Percentiles rank a stretch among this genome's conserved stretches.
Evolutionary conservation across 2,329 filamentous ascomycete genomes (phyloP).

Genomic region (Trichoderma lentiforme): DNA sequence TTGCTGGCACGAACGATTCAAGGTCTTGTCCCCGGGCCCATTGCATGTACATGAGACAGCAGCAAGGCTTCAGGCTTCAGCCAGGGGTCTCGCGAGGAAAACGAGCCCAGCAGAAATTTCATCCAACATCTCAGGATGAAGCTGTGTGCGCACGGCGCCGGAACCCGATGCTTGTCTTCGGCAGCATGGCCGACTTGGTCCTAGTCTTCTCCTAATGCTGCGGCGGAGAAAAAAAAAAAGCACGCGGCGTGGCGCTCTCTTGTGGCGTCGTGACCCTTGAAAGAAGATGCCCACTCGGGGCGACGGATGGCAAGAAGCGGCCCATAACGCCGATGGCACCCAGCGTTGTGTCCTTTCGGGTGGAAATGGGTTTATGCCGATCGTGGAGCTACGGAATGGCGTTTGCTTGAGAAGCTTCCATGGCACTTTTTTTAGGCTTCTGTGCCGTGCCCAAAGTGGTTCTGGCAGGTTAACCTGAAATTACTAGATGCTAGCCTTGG

Average conservation of each 20-base stretch:
- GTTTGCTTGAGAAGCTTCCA: background rate
- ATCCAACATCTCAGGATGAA: background rate
- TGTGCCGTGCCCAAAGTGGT: background rate
- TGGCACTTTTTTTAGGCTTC: background rate
- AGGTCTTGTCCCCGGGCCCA: background rate
- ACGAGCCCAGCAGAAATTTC: background rate
- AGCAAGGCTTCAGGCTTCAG: background rate
- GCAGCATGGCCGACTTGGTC: conserved; percentile 11
- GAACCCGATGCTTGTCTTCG: background rate
- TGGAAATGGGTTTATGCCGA: conserved; percentile 9
- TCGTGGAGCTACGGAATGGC: conserved; percentile 7
- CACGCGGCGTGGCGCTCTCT: conserved; percentile 1
- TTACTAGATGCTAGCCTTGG: background rate
- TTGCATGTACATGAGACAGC: conserved; percentile 4
- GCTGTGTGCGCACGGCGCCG: background rate
- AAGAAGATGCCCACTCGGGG: background rate
- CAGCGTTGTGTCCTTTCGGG: background rate
- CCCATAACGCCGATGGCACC: conserved; percentile 13
- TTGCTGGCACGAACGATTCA: background rate
- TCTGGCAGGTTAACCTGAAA: background rate
- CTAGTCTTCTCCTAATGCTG: background rate
- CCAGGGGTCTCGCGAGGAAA: background rate
- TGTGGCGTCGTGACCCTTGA: conserved; percentile 9
- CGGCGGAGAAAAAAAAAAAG: conserved; percentile 10
- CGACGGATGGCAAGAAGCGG: background rate